Base-by-base conservation (phyloP, 2,329 filamentous ascomycete species). In the Colletotrichum orchidophilum region DNA sequence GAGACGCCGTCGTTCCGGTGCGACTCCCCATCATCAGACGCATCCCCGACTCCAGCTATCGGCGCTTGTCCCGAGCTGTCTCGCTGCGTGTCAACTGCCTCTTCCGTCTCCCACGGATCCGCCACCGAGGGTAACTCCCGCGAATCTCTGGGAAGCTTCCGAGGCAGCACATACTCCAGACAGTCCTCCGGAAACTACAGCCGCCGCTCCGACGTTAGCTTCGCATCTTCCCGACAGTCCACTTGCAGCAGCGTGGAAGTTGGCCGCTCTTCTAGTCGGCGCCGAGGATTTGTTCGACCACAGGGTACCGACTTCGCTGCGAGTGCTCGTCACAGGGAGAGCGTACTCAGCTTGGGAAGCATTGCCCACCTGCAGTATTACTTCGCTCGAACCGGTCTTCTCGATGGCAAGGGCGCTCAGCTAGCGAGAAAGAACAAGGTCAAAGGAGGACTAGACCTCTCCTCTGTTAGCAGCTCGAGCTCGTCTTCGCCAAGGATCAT, bases 301-400 rank as follows among this genome's bases (percentile, higher is more conserved):
- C 93, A 95, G 79, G 94, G 92, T 64, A 97, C 94, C 62, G 90
- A 95, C 77, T 99, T 98, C 80, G 94, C 96, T 29, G 93, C 93
- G 71, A 98, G 95, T 67, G 96, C 96, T 57, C 91, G 91, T 78
- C 94, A 94, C 61, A 89, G 96, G 73, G 96, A 99, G 81, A 98
- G 95, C 79, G 96, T 99, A 74, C 92, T 98, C 90, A 97, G 94
- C 78, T 84, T 99, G 73, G 96, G 96, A 65, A 98, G 95, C 81
- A 99, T 99, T 77, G 94, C 95, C 66, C 96, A 99, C 83, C 86
- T 99, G 78, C 96, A 99, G 82, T 97, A 98, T 83, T 99, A 98
- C 83, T 99, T 99, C 84, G 96, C 96, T 42, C 88, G 96, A 71
- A 99, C 96, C 0, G 96, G 96, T 6, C 83, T 99, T 74, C 84